Percentiles rank a stretch among this genome's conserved stretches.
Conservation (phyloP, 768 basidiomycete species). For the Russula sp. region DNA sequence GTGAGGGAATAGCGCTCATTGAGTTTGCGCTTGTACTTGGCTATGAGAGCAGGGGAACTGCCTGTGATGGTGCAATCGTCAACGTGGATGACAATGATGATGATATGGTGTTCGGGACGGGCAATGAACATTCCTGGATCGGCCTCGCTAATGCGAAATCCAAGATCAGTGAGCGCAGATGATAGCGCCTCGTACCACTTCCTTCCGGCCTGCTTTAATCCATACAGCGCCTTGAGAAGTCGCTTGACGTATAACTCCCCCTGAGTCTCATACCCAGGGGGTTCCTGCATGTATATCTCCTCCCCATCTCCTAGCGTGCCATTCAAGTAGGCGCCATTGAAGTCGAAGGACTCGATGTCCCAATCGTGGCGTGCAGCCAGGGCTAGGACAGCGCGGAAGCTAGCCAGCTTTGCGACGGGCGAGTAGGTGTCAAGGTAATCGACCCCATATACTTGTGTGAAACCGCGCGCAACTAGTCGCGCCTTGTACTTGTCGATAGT, state of each 20-base stretch:
- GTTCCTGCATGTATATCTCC: background rate
- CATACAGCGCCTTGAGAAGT: background rate
- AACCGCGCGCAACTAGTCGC: constrained; percentile 37
- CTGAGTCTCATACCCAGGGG: background rate
- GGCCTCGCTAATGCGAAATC: too few species aligned
- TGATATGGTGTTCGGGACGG: too few species aligned
- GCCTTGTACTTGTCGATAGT: constrained; percentile 27
- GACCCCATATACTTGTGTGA: constrained; percentile 31
- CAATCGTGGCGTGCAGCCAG: constrained; percentile 23
- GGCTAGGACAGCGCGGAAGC: constrained; percentile 17
- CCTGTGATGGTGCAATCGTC: background rate
- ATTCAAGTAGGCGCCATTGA: background rate
- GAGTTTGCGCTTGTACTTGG: background rate
- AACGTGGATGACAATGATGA: background rate
- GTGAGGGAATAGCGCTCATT: background rate
- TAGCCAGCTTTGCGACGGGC: constrained; percentile 20
- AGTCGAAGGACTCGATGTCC: background rate
- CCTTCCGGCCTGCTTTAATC: background rate
- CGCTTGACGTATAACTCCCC: background rate
- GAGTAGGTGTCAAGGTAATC: constrained; percentile 32
- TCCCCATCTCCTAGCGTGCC: too few species aligned
- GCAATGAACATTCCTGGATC: too few species aligned
- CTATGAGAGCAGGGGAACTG: background rate
- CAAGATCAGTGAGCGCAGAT: too few species aligned
- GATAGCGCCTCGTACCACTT: too few species aligned